Evolutionary conservation across 2,329 filamentous ascomycete genomes (phyloP).

Genomic region (Stemphylium lycopersici): DNA sequence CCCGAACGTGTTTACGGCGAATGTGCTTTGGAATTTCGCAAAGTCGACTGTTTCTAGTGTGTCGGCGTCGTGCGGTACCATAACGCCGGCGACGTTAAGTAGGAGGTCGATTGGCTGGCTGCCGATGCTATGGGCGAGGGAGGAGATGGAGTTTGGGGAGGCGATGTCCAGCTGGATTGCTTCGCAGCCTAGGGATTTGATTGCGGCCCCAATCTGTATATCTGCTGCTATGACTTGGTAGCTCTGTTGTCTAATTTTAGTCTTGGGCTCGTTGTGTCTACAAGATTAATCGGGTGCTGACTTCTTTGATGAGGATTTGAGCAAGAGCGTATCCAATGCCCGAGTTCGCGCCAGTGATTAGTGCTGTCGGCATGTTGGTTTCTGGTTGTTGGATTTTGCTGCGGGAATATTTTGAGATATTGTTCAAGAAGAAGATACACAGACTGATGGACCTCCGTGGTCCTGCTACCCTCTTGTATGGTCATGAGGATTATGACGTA

Average conservation of each 20-base stretch:
- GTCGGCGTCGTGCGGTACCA: constrained; percentile 42
- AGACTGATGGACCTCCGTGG: too few relatives aligned
- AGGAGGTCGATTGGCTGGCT: constrained; percentile 46
- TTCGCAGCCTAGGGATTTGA: constrained; percentile 42
- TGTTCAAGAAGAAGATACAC: too few relatives aligned
- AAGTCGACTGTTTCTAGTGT: constrained; percentile 39
- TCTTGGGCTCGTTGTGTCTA: background rate
- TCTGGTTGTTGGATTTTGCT: background rate
- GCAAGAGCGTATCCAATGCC: constrained; percentile 51
- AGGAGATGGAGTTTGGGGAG: constrained; percentile 42
- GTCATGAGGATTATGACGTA: background rate
- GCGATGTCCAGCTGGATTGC: constrained; percentile 44
- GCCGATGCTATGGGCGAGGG: constrained; percentile 39
- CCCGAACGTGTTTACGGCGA: constrained; percentile 54
- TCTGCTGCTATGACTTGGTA: constrained; percentile 45
- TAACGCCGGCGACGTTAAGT: constrained; percentile 47
- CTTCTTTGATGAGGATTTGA: constrained; percentile 35
- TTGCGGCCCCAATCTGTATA: constrained; percentile 32
- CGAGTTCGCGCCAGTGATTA: constrained; percentile 52
- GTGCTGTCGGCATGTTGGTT: constrained; percentile 44
- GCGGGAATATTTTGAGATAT: too few relatives aligned
- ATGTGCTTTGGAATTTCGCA: constrained; percentile 43
- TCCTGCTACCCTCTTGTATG: background rate
- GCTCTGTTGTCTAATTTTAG: constrained; percentile 22
- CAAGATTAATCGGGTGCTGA: background rate